phyloP scores from a whole-genome alignment of 1,284 basidiomycete genomes.

The Golubevia pallescens region DNA sequence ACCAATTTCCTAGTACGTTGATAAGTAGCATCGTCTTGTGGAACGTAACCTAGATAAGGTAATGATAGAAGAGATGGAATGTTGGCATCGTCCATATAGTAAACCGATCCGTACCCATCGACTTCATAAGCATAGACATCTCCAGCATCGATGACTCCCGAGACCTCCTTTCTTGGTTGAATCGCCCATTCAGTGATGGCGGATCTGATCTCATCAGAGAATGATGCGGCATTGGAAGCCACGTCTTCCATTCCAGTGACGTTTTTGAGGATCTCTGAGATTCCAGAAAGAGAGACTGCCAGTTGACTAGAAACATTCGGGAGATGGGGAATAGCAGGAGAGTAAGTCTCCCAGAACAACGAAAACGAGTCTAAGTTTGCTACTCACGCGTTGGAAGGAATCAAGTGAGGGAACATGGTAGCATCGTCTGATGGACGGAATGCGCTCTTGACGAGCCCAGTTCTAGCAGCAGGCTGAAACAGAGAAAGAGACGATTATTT shows the following conservation, averaged over 20 bases:
- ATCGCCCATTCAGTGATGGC: slow-evolving; percentile 24
- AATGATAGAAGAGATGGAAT: slow-evolving; percentile 43
- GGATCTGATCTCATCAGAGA: slow-evolving; percentile 21
- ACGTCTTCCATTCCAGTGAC: slow-evolving; percentile 16
- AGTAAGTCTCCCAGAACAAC: not conserved
- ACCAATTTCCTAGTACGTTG: slow-evolving; percentile 31
- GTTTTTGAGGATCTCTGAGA: slow-evolving; percentile 13
- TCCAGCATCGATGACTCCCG: slow-evolving; percentile 7
- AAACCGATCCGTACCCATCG: slow-evolving; percentile 28
- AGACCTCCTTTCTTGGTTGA: slow-evolving; percentile 11
- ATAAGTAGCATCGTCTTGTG: slow-evolving; percentile 24
- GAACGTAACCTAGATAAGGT: slow-evolving; percentile 38
- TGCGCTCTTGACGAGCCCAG: slow-evolving; percentile 37
- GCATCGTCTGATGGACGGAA: slow-evolving; percentile 46
- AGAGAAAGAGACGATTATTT: not conserved
- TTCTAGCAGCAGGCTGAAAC: slow-evolving; percentile 8
- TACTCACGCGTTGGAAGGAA: slow-evolving; percentile 33
- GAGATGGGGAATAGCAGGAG: not conserved
- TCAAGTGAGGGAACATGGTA: slow-evolving; percentile 34
- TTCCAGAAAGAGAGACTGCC: slow-evolving; percentile 15
- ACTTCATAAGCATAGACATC: slow-evolving; percentile 47
- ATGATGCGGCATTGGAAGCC: slow-evolving; percentile 10
- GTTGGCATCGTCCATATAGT: slow-evolving; percentile 52
- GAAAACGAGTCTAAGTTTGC: not conserved
- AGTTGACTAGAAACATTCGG: slow-evolving; percentile 11